phyloP scores from a whole-genome alignment of 192 early-diverging fungal species.

The Physocladia obscura region DNA sequence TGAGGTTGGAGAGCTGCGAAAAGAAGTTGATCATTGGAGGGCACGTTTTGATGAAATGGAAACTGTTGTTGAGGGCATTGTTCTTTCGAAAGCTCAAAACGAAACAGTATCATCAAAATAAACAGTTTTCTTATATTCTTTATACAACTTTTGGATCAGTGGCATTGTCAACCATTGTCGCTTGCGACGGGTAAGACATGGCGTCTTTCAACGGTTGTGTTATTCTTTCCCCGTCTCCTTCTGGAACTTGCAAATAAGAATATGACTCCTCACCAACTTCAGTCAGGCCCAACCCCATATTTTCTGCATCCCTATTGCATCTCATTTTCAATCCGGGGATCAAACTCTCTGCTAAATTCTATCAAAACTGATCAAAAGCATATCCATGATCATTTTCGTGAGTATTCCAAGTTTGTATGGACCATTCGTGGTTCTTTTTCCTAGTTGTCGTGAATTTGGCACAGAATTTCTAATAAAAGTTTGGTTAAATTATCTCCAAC shows the following conservation, averaged over 20 bases:
- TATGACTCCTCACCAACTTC: slow-evolving; percentile 83
- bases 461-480: too few species aligned
- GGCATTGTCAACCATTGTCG: not conserved
- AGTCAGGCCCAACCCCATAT: slow-evolving; percentile 73
- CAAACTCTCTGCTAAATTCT: too few species aligned
- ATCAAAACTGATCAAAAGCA: too few species aligned
- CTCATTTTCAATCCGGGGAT: slow-evolving; percentile 75
- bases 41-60: slow-evolving; percentile 31
- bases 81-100: slow-evolving; percentile 2
- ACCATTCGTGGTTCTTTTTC: too few species aligned
- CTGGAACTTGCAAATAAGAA: not conserved
- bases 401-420: too few species aligned
- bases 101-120: too few species aligned
- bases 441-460: too few species aligned
- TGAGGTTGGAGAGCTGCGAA: slow-evolving; percentile 30
- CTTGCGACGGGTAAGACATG: not conserved
- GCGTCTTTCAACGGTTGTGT: not conserved
- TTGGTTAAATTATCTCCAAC: too few species aligned
- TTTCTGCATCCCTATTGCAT: slow-evolving; percentile 62
- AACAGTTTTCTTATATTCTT: too few species aligned
- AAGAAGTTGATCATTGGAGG: slow-evolving; percentile 27
- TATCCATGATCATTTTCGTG: too few species aligned
- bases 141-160: too few species aligned
- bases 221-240: not conserved
- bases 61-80: slow-evolving; percentile 23